Evolutionary conservation across 1,139 yeast species (phyloP).

Genomic region (Petasospora fabianii): DNA sequence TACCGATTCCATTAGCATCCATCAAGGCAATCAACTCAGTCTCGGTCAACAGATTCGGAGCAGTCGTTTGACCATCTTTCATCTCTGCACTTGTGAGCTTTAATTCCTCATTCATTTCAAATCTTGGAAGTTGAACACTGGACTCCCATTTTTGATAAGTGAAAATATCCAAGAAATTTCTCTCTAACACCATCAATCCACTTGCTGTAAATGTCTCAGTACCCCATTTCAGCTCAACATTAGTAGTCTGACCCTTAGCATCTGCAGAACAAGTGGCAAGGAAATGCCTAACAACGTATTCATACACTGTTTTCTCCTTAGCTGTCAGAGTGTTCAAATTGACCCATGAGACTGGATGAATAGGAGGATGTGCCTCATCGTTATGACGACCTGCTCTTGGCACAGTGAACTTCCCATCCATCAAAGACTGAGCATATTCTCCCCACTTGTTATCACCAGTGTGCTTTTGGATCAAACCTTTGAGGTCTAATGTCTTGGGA

Average conservation of each 20-base stretch:
- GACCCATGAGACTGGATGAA: conserved; percentile 67
- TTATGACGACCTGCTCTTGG: conserved; percentile 84
- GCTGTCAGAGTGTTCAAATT: conserved; percentile 36
- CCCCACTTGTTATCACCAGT: conserved; percentile 48
- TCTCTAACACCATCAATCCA: conserved; percentile 69
- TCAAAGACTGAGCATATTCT: conserved; percentile 36
- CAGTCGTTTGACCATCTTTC: conserved; percentile 69
- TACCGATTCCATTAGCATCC: conserved; percentile 98
- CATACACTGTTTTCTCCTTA: conserved; percentile 73
- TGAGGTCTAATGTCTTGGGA: conserved; percentile 71
- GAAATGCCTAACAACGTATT: conserved; percentile 81
- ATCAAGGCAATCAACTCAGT: conserved; percentile 86
- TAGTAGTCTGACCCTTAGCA: conserved; percentile 73
- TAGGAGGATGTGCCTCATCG: conserved; percentile 98
- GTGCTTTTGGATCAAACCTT: conserved; percentile 58
- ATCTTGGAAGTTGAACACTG: conserved; percentile 60
- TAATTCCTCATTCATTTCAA: conserved; percentile 54
- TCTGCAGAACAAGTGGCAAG: conserved; percentile 91
- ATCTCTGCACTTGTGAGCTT: conserved; percentile 52
- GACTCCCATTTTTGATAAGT: conserved; percentile 79
- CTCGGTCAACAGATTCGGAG: conserved; percentile 86
- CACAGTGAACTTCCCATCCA: conserved; percentile 39
- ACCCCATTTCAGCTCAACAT: conserved; percentile 71
- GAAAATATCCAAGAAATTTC: conserved; percentile 78
- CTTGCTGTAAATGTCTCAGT: conserved; percentile 64